Conservation (phyloP, 352 stramenopile genomes). For the Phytophthora palmivora region DNA sequence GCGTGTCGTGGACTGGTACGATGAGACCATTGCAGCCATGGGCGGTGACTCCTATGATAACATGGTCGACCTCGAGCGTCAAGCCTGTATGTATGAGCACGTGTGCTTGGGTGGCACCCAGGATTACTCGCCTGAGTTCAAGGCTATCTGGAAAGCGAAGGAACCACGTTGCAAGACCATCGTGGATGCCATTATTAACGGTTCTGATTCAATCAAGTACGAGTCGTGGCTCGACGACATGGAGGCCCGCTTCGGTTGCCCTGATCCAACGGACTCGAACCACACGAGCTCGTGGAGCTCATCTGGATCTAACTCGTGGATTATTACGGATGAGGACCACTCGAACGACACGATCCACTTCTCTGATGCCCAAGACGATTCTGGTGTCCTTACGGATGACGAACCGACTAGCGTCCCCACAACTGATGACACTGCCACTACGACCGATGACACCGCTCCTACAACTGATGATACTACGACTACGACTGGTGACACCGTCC, state of each 20-base stretch:
- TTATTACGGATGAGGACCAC: background rate
- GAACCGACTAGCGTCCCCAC: too few relatives aligned
- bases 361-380: slow-evolving; percentile 1
- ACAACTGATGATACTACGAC: too few relatives aligned
- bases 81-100: slow-evolving; percentile 64
- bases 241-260: slow-evolving; percentile 49
- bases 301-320: slow-evolving; percentile 3
- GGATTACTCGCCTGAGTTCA: slow-evolving; percentile 59
- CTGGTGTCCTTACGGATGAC: background rate
- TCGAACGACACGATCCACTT: slow-evolving; percentile 38
- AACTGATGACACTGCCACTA: too few relatives aligned
- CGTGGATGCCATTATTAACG: slow-evolving; percentile 51
- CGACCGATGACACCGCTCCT: too few relatives aligned
- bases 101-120: slow-evolving; percentile 56
- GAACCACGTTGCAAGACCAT: slow-evolving; percentile 56
- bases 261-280: slow-evolving; percentile 29
- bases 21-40: slow-evolving; percentile 42
- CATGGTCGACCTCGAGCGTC: slow-evolving; percentile 60
- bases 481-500: too few relatives aligned
- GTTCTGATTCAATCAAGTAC: slow-evolving; percentile 41
- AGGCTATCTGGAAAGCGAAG: slow-evolving; percentile 48
- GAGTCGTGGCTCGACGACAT: slow-evolving; percentile 48
- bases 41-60: slow-evolving; percentile 43
- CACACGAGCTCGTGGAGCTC: slow-evolving; percentile 9
- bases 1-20: too few relatives aligned